Evolutionary conservation across 352 stramenopile genomes (phyloP).

Genomic region (Phytophthora fragariaefolia): DNA sequence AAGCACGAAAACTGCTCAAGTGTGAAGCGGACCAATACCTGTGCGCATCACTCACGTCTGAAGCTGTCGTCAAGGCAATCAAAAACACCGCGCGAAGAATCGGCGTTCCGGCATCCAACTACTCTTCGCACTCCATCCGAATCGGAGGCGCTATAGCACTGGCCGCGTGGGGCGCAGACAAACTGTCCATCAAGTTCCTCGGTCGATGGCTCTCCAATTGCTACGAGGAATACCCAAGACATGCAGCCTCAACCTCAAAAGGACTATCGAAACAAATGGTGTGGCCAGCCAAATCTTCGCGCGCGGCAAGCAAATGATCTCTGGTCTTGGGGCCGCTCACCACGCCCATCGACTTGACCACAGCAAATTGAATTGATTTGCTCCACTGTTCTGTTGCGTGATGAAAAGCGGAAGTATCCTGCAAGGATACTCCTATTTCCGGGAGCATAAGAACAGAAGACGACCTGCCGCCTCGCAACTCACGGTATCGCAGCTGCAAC

Average conservation of each 20-base stretch:
- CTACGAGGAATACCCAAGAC: constrained; percentile 11
- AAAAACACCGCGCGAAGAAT: background rate
- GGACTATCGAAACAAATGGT: background rate
- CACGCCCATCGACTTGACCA: background rate
- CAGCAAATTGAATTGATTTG: background rate
- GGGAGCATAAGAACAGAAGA: too few relatives aligned
- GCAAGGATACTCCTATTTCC: too few relatives aligned
- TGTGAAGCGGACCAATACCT: background rate
- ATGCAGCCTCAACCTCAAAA: background rate
- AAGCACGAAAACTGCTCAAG: background rate
- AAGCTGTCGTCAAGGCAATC: background rate
- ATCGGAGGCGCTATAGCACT: constrained; percentile 11
- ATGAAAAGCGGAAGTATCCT: too few relatives aligned
- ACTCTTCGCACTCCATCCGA: constrained; percentile 15
- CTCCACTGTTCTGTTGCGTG: background rate
- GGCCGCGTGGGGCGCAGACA: background rate
- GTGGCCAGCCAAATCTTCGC: background rate
- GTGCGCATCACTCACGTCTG: background rate
- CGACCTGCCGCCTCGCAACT: too few relatives aligned
- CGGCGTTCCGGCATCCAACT: constrained; percentile 1
- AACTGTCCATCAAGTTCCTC: constrained; percentile 8
- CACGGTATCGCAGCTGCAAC: too few relatives aligned
- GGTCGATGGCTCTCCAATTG: constrained; percentile 16
- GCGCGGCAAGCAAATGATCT: background rate
- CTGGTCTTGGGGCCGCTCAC: background rate